A percentile compares a stretch with the other conserved stretches of the same genome.
These are phyloP conservation scores for Coleophoma cylindrospora DNA, from an alignment of 2,329 filamentous ascomycete species.

Conservation along the genomic window DNA sequence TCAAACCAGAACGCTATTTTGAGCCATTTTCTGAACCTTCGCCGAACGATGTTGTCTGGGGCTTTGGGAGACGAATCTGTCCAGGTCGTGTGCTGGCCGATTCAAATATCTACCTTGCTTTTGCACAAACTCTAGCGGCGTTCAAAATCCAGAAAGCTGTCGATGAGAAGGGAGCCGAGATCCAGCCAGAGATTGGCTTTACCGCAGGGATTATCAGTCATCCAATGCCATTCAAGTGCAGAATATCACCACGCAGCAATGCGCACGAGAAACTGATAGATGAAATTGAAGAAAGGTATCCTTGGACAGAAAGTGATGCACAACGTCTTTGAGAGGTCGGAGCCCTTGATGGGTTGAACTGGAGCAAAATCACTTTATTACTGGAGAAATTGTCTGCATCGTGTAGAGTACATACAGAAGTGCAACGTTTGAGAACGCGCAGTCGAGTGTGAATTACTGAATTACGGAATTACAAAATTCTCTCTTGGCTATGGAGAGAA, in stretches of 20 bases:
- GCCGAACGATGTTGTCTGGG: slow-evolving; percentile 3
- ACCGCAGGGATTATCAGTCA: slow-evolving; percentile 31
- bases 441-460: no score
- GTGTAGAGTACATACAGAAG: no score
- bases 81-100: slow-evolving; percentile 5
- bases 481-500: no score
- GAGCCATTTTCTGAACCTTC: slow-evolving; percentile 17
- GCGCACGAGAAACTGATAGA: slow-evolving; percentile 27
- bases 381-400: no score
- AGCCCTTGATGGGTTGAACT: no score
- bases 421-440: no score
- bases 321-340: no score
- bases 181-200: slow-evolving; percentile 26
- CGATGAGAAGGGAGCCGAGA: slow-evolving; percentile 28
- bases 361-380: no score
- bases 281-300: slow-evolving; percentile 28
- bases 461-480: no score
- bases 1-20: slow-evolving; percentile 27
- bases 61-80: slow-evolving; percentile 14
- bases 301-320: slow-evolving; percentile 34
- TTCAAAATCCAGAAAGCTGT: slow-evolving; percentile 36
- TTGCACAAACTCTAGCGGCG: slow-evolving; percentile 38
- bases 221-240: slow-evolving; percentile 29
- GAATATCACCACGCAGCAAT: slow-evolving; percentile 29
- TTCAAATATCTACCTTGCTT: slow-evolving; percentile 14